phyloP scores from a whole-genome alignment of 2,329 filamentous ascomycete genomes.

The Nemania sp. region DNA sequence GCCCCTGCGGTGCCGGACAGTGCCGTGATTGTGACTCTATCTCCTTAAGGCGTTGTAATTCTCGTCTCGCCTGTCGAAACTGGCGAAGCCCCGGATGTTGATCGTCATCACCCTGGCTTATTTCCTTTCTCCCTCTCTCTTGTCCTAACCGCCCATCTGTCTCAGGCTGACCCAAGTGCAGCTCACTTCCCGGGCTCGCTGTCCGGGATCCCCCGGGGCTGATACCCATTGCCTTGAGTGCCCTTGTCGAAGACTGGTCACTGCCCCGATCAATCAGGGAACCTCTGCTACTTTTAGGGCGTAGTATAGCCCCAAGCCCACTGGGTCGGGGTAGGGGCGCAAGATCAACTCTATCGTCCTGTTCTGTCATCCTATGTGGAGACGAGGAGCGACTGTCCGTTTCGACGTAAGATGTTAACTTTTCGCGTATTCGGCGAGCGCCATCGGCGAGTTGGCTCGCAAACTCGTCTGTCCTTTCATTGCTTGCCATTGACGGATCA shows the following conservation, averaged over 20 bases:
- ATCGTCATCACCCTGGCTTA: constrained; percentile 28
- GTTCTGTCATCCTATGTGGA: constrained; percentile 43
- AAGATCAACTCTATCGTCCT: constrained; percentile 37
- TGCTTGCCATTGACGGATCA: neutral
- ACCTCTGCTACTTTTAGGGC: constrained; percentile 68
- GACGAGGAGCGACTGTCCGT: constrained; percentile 57
- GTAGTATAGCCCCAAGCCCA: constrained; percentile 62
- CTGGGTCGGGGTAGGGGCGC: constrained; percentile 48
- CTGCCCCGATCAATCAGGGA: constrained; percentile 58
- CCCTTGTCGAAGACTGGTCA: constrained; percentile 53
- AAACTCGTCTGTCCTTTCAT: constrained; percentile 63
- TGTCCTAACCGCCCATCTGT: constrained; percentile 11
- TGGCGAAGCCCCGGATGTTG: constrained; percentile 57
- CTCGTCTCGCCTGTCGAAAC: constrained; percentile 60
- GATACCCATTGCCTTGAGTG: constrained; percentile 64
- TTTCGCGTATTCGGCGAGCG: constrained; percentile 72
- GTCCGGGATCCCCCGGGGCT: constrained; percentile 44
- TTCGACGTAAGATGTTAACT: constrained; percentile 69
- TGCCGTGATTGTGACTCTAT: constrained; percentile 52
- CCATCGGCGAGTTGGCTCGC: constrained; percentile 72
- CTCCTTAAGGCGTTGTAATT: constrained; percentile 60
- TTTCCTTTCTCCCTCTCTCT: constrained; percentile 24
- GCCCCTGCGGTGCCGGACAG: constrained; percentile 36
- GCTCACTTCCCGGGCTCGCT: constrained; percentile 22
- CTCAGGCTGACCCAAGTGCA: constrained; percentile 16